Percentiles rank a stretch among this genome's conserved stretches.
Evolutionary conservation across 1,284 basidiomycete genomes (phyloP).

Genomic region (Ustilago hordei): DNA sequence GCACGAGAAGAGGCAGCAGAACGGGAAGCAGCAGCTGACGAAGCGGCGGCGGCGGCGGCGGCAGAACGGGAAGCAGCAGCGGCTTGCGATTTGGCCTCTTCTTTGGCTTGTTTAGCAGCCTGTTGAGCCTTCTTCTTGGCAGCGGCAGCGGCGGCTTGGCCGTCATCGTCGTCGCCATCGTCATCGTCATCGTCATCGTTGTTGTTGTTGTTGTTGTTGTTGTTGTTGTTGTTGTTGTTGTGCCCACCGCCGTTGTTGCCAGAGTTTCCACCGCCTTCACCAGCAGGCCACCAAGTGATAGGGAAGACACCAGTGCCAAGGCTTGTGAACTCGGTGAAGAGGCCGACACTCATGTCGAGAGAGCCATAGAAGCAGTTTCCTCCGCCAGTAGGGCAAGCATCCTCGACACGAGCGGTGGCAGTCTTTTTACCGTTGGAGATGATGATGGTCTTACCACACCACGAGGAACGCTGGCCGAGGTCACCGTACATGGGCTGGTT

Average conservation of each 20-base stretch:
- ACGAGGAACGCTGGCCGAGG: conserved; percentile 44
- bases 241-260: conserved; percentile 17
- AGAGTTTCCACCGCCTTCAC: conserved; percentile 28
- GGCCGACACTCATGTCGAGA: conserved; percentile 62
- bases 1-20: conserved; percentile 48
- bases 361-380: conserved; percentile 60
- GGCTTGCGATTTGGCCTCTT: conserved; percentile 29
- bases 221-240: conserved; percentile 24
- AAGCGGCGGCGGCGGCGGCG: conserved; percentile 37
- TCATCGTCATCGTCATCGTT: conserved; percentile 12
- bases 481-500: conserved; percentile 64
- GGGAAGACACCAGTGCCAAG: conserved; percentile 57
- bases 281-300: conserved; percentile 62
- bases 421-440: conserved; percentile 57
- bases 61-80: conserved; percentile 30
- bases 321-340: conserved; percentile 57
- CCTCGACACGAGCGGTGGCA: conserved; percentile 51
- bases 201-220: conserved; percentile 23
- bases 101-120: conserved; percentile 33
- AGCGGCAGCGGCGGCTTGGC: conserved; percentile 17
- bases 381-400: conserved; percentile 62
- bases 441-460: conserved; percentile 61
- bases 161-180: conserved; percentile 7
- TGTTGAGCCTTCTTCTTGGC: conserved; percentile 39
- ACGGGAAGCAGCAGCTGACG: conserved; percentile 42